Conservation (phyloP, 164 flowering plant genomes). For the Warburgia ugandensis region DNA sequence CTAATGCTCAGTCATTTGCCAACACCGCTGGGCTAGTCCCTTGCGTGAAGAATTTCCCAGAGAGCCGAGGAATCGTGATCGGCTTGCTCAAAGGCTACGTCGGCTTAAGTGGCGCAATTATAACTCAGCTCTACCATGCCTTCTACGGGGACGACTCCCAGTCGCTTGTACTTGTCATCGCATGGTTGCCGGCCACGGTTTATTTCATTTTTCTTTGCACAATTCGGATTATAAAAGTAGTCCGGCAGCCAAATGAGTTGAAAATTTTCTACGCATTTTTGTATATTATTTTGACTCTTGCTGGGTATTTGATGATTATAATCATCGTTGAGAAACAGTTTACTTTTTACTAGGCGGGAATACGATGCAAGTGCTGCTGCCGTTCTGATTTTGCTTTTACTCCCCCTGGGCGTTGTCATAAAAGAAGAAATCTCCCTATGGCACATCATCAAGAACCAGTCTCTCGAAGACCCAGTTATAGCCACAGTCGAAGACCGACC, state of each 20-base stretch:
- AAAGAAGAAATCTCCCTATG: slow-evolving; percentile 18
- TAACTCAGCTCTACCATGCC: slow-evolving; percentile 51
- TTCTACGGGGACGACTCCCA: slow-evolving; percentile 27
- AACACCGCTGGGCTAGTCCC: background rate
- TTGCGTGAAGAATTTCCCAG: background rate
- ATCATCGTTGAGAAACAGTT: slow-evolving; percentile 25
- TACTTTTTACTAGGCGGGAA: slow-evolving; percentile 10
- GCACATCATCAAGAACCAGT: slow-evolving; percentile 11
- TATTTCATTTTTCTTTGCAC: slow-evolving; percentile 22
- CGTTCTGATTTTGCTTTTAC: slow-evolving; percentile 18
- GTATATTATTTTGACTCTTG: slow-evolving; percentile 26
- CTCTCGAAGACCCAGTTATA: background rate
- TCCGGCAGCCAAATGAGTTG: slow-evolving; percentile 21
- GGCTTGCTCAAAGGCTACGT: background rate
- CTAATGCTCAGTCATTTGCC: background rate
- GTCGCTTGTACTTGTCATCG: slow-evolving; percentile 24
- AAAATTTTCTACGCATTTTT: slow-evolving; percentile 27
- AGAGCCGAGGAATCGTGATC: background rate
- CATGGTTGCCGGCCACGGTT: slow-evolving; percentile 27
- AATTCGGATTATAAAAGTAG: slow-evolving; percentile 22
- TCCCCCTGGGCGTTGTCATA: slow-evolving; percentile 20
- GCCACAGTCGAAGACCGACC: slow-evolving; percentile 6
- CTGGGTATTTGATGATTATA: slow-evolving; percentile 28
- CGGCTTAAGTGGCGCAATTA: slow-evolving; percentile 14
- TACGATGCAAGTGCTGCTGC: slow-evolving; percentile 14